These are phyloP conservation scores for Pisolithus thermaeus DNA, from an alignment of 1,284 basidiomycete genomes.

Conservation along the genomic window DNA sequence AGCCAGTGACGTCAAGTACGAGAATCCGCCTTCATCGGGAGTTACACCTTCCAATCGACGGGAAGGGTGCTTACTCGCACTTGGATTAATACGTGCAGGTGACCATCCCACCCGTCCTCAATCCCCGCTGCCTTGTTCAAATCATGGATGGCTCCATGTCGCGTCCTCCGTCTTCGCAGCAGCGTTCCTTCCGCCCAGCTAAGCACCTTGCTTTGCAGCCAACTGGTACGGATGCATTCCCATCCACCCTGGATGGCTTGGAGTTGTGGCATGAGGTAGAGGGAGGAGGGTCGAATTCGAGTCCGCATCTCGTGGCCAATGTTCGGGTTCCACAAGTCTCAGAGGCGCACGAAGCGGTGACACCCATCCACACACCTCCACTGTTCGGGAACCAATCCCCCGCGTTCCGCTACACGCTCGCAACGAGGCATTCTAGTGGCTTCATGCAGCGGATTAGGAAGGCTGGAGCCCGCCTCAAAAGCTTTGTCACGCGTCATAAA, in stretches of 20 bases:
- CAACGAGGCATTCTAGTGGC: conserved; percentile 9
- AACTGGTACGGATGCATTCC: conserved; percentile 27
- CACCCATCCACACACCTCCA: conserved; percentile 1
- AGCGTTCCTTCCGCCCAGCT: conserved; percentile 6
- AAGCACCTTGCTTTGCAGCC: conserved; percentile 18
- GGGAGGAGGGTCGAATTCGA: conserved; percentile 16
- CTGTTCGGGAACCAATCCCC: conserved; percentile 3
- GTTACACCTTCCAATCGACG: conserved; percentile 26
- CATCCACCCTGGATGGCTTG: conserved; percentile 22
- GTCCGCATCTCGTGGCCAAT: conserved; percentile 11
- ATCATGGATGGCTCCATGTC: conserved; percentile 11
- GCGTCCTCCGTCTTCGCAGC: conserved; percentile 10
- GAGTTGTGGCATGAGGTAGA: conserved; percentile 28
- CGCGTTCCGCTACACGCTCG: background rate
- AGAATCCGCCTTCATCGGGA: conserved; percentile 17
- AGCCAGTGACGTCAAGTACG: conserved; percentile 9
- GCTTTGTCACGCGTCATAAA: conserved; percentile 16
- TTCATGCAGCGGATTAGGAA: conserved; percentile 25
- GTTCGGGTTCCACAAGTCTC: conserved; percentile 1
- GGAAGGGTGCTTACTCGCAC: conserved; percentile 24
- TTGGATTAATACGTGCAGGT: conserved; percentile 11
- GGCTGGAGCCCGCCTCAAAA: conserved; percentile 24
- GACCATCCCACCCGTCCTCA: conserved; percentile 18
- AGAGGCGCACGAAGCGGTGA: conserved; percentile 10
- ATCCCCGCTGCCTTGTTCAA: conserved; percentile 17